Base-by-base conservation (phyloP, 1,284 basidiomycete genomes). In the Kwoniella shivajii region DNA sequence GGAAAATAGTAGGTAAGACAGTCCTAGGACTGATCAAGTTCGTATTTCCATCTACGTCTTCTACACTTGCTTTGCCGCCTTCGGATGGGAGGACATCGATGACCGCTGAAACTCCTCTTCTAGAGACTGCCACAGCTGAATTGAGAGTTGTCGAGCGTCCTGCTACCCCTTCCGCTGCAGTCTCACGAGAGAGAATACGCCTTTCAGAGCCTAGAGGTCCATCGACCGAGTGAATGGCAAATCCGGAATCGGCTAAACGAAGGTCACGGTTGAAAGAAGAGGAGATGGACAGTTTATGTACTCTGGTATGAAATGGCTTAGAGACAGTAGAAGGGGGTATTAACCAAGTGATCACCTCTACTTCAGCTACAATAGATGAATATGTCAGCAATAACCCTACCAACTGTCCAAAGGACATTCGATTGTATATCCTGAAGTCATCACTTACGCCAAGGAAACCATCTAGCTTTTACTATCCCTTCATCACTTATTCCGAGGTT, bases 21-120 rank as follows among this genome's bases (percentile, higher is more conserved):
- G 86, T 84, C n/a, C 88, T 78, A 4, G 86, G 80, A 14, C 83
- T 83, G 60, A 88, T 82, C 62, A 88, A 66, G 70, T 87, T 88
- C 30, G 86, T 82, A 73, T 88, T 88, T 36, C 86, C 83, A 71
- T 88, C 86, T 22, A 82, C 57, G 33, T 63, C 59, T 13, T 66
- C 57, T 3, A 71, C 59, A 26, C 48, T 51, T 2, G 52, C 65
- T 42, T 47, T 37, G 10, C 38, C 45, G 24, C 33, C 44, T 1
- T 48, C 20, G 1, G 27, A 31, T 14, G 31, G 38, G 10, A 57
- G 33, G 1, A 71, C 22, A 50, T 68, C 58, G 42, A 67, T 54
- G 3, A 67, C 59, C 9, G 62, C 68, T 14, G 50, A 54, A 9
- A 66, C 58, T 1, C 68, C 68, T n/a, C 57, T 64, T 39, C 54